Percentiles rank a stretch among this genome's conserved stretches.
Evolutionary conservation across 2,329 filamentous ascomycete genomes (phyloP).

Genomic region (Hypoxylon sp.): DNA sequence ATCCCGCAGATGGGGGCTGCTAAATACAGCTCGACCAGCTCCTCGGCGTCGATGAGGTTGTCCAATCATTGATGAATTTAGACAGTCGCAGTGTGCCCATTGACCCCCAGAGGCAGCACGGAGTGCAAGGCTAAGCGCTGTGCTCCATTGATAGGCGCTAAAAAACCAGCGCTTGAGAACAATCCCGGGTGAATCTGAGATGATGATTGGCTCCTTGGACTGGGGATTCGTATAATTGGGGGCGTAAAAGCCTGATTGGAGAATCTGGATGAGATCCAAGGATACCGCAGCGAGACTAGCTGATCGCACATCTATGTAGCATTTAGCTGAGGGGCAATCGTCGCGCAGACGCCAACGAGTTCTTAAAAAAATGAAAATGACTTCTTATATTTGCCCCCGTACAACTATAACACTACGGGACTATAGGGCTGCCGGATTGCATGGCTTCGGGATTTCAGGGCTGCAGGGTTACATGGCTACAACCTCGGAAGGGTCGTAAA

Average conservation of each 20-base stretch:
- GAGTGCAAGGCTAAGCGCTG: conserved; percentile 32
- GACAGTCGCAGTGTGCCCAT: conserved; percentile 20
- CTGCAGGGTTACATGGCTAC: no score
- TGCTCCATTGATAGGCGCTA: conserved; percentile 34
- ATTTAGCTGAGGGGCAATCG: no score
- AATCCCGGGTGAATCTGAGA: neutral
- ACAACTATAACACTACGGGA: no score
- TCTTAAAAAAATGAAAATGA: no score
- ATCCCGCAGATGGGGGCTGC: conserved; percentile 35
- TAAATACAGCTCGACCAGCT: conserved; percentile 39
- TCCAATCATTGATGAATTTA: conserved; percentile 40
- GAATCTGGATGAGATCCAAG: no score
- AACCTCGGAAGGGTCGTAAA: no score
- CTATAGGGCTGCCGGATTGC: no score
- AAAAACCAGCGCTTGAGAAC: conserved; percentile 39
- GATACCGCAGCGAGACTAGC: no score
- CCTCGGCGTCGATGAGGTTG: conserved; percentile 36
- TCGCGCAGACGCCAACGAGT: no score
- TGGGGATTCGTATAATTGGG: conserved; percentile 21
- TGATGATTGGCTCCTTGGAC: conserved; percentile 36
- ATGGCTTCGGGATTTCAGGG: no score
- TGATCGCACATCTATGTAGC: no score
- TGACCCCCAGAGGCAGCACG: conserved; percentile 17
- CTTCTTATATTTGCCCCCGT: no score
- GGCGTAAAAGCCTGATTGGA: conserved; percentile 10